phyloP scores from a whole-genome alignment of 2,329 filamentous ascomycete species.

The Claviceps cyperi region DNA sequence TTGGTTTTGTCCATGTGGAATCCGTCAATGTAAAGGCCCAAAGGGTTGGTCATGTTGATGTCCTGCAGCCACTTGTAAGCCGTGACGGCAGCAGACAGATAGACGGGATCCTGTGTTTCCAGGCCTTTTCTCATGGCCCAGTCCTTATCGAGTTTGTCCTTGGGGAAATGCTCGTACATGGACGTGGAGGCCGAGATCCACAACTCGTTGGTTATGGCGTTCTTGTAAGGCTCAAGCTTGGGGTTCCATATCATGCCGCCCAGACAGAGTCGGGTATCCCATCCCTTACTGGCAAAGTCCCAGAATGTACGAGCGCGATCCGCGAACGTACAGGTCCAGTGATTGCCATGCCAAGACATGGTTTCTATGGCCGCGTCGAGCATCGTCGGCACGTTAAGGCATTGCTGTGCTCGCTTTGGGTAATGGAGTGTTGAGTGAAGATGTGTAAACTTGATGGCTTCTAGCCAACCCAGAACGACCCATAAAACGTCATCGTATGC shows the following conservation, averaged over 20 bases:
- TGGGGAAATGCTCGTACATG: slow-evolving; percentile 85
- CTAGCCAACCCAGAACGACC: slow-evolving; percentile 86
- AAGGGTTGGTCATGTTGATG: slow-evolving; percentile 66
- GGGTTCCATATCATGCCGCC: slow-evolving; percentile 92
- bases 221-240: slow-evolving; percentile 71
- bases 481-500: slow-evolving; percentile 92
- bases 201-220: slow-evolving; percentile 88
- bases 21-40: slow-evolving; percentile 71
- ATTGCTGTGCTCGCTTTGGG: slow-evolving; percentile 11
- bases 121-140: slow-evolving; percentile 28
- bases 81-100: slow-evolving; percentile 59
- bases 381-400: slow-evolving; percentile 3
- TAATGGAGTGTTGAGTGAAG: slow-evolving; percentile 54
- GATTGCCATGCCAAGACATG: slow-evolving; percentile 57
- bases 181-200: slow-evolving; percentile 71
- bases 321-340: slow-evolving; percentile 64
- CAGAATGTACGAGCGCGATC: slow-evolving; percentile 78
- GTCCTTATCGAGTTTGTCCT: slow-evolving; percentile 59
- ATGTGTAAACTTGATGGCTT: slow-evolving; percentile 61
- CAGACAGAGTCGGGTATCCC: slow-evolving; percentile 66
- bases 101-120: slow-evolving; percentile 38
- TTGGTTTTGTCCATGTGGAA: slow-evolving; percentile 61
- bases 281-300: slow-evolving; percentile 63
- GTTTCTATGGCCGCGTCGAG: slow-evolving; percentile 11
- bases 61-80: slow-evolving; percentile 68